Evolutionary conservation across 2,329 filamentous ascomycete genomes (phyloP).

Genomic region (Hawksworthiomyces lignivorus): DNA sequence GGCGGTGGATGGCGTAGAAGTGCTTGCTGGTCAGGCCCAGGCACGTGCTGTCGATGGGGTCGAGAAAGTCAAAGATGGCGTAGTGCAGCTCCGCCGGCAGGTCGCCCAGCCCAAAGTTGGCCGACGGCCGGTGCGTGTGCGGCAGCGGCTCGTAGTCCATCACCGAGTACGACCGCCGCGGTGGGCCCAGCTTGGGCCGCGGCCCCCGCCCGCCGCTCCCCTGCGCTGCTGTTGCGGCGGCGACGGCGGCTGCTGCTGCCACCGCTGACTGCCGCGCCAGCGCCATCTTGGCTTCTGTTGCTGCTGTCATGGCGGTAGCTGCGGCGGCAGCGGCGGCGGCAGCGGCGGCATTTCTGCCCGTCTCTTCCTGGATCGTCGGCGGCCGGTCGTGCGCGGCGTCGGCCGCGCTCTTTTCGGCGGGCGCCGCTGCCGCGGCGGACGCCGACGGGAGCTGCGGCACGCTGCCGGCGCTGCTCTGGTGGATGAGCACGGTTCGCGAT

Average conservation of each 20-base stretch:
- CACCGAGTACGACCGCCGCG: conserved; percentile 52
- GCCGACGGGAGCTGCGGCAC: neutral
- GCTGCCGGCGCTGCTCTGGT: conserved; percentile 3
- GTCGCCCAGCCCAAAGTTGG: conserved; percentile 38
- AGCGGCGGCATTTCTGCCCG: neutral
- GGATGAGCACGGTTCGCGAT: conserved; percentile 10
- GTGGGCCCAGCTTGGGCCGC: conserved; percentile 33
- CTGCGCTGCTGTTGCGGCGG: no score
- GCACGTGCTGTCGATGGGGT: conserved; percentile 57
- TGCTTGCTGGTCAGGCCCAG: conserved; percentile 50
- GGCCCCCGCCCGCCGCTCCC: neutral
- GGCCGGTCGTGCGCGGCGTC: conserved; percentile 5
- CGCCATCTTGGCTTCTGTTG: neutral
- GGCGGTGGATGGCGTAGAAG: conserved; percentile 51
- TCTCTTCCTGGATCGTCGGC: conserved; percentile 12
- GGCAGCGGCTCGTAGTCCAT: conserved; percentile 51
- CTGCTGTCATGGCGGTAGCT: neutral
- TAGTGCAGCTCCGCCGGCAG: conserved; percentile 54
- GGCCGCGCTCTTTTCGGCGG: neutral
- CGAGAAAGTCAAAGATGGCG: conserved; percentile 53
- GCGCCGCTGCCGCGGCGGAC: neutral
- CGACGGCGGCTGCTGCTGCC: neutral
- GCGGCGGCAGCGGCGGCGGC: neutral
- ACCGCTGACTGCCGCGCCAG: no score
- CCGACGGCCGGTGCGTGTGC: conserved; percentile 39